These are phyloP conservation scores for Prosopis cineraria DNA, from an alignment of 306 rosid species.

Conservation along the genomic window DNA sequence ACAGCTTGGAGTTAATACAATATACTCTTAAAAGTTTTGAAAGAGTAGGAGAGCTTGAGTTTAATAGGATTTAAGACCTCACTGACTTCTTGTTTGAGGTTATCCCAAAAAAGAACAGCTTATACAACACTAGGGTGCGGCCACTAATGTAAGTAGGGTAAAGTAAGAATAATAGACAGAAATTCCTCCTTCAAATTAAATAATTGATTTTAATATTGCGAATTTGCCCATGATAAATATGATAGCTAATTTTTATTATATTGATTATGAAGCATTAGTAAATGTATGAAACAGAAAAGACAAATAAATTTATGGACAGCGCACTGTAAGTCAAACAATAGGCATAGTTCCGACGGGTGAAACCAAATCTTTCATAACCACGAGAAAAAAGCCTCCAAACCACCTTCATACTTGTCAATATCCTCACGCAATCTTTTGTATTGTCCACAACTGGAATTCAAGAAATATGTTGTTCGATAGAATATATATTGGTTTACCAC, in stretches of 20 bases:
- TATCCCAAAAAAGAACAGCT: not conserved
- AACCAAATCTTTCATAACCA: conserved; percentile 91
- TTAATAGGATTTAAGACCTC: conserved; percentile 10
- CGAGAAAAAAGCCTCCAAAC: conserved; percentile 91
- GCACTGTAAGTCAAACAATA: too few species aligned
- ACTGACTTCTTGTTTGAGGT: not conserved
- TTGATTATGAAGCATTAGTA: conserved; percentile 9
- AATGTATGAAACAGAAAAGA: not conserved
- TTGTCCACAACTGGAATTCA: conserved; percentile 61
- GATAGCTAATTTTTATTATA: not conserved
- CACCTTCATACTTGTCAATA: conserved; percentile 88
- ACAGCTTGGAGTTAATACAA: conserved; percentile 18
- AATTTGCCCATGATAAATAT: not conserved
- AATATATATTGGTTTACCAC: not conserved
- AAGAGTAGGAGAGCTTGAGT: not conserved
- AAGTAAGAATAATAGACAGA: not conserved
- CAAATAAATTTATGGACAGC: conserved; percentile 1
- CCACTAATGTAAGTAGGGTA: not conserved
- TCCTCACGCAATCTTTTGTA: conserved; percentile 70
- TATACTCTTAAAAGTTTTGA: not conserved
- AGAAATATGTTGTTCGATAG: conserved; percentile 29
- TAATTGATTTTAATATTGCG: not conserved
- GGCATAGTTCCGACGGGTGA: conserved; percentile 75
- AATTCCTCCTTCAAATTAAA: not conserved
- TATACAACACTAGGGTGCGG: not conserved